A percentile compares a stretch with the other conserved stretches of the same genome.
Conservation (phyloP, 2,329 filamentous ascomycete genomes). For the Phyllosticta ampelicida region DNA sequence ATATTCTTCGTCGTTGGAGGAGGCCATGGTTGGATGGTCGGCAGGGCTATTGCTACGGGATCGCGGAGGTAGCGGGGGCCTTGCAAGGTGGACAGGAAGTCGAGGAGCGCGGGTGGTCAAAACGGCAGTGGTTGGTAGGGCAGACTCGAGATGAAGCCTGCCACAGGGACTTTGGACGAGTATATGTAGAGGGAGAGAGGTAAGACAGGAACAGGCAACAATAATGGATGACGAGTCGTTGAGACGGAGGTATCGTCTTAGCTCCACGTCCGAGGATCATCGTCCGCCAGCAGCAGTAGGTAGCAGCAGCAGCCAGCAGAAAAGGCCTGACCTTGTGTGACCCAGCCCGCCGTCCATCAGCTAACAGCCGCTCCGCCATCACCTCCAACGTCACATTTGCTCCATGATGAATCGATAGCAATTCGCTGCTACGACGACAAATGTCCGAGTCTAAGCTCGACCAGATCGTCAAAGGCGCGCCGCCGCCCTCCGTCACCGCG, state of each 20-base stretch:
- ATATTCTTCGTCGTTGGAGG: conserved; percentile 4
- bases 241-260: not conserved
- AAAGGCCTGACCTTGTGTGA: not conserved
- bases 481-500: conserved; percentile 48
- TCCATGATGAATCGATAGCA: conserved; percentile 2
- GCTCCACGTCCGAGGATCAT: not conserved
- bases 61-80: not conserved
- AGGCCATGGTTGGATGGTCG: conserved; percentile 7
- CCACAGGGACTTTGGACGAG: not conserved
- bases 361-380: not conserved
- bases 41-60: not conserved
- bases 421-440: not conserved
- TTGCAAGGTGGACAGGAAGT: not conserved
- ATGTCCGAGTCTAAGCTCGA: conserved; percentile 62
- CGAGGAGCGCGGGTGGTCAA: not conserved
- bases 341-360: not conserved
- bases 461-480: conserved; percentile 84
- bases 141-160: not conserved
- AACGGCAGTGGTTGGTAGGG: not conserved
- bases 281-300: not conserved
- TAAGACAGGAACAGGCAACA: not conserved
- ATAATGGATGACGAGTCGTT: not conserved
- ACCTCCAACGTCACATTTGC: not conserved
- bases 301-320: too few species aligned
- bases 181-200: not conserved